Evolutionary conservation across 2,329 filamentous ascomycete species (phyloP).

Genomic region (Elsinoe necatrix): DNA sequence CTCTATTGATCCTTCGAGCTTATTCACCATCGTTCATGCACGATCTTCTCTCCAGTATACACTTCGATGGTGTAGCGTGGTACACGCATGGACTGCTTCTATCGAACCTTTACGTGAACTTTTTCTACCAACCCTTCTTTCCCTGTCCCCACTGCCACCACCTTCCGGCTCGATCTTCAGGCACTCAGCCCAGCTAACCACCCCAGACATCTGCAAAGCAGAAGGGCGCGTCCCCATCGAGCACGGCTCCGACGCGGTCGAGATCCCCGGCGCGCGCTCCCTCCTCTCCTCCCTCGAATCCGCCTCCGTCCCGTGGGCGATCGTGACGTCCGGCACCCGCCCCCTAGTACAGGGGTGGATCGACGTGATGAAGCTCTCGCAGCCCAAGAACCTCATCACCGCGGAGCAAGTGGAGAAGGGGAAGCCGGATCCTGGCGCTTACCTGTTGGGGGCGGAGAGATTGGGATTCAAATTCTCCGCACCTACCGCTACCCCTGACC

Average conservation of each 20-base stretch:
- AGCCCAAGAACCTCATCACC: conserved; percentile 39
- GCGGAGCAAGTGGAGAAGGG: conserved; percentile 43
- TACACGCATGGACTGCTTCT: not conserved
- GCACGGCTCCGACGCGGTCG: conserved; percentile 68
- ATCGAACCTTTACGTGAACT: not conserved
- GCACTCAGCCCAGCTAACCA: too few relatives aligned
- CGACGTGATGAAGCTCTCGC: conserved; percentile 40
- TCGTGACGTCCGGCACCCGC: conserved; percentile 51
- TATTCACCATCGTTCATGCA: not conserved
- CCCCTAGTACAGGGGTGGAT: conserved; percentile 44
- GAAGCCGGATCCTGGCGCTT: conserved; percentile 45
- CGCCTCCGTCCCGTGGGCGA: conserved; percentile 66
- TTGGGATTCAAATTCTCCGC: conserved; percentile 28
- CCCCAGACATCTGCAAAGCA: conserved; percentile 64
- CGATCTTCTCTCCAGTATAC: not conserved
- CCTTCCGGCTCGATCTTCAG: too few relatives aligned
- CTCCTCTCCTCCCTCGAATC: conserved; percentile 50
- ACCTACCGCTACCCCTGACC: too few relatives aligned
- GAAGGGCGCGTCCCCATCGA: conserved; percentile 70
- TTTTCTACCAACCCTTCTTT: too few relatives aligned
- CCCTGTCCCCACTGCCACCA: not conserved
- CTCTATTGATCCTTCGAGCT: not conserved
- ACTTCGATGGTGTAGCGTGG: not conserved
- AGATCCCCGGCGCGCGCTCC: conserved; percentile 72
- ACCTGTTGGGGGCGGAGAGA: conserved; percentile 36